Conservation (phyloP, 306 rosid genomes). For the Rosa chinensis region DNA sequence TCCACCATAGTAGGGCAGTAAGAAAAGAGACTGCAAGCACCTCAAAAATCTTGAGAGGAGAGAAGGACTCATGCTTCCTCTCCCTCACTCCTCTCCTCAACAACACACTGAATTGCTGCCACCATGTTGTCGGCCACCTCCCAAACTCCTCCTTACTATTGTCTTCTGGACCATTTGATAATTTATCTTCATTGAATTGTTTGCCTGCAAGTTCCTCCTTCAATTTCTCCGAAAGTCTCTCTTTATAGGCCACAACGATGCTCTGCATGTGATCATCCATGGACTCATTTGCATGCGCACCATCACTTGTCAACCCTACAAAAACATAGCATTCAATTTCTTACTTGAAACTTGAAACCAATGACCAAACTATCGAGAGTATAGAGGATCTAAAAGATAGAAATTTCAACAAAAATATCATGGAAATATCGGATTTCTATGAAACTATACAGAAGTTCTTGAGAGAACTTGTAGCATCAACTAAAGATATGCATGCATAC, state of each 20-base stretch:
- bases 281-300: constrained; percentile 26
- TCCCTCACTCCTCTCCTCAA: constrained; percentile 68
- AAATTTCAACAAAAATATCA: no score
- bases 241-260: constrained; percentile 35
- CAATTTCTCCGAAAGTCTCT: constrained; percentile 27
- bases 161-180: constrained; percentile 16
- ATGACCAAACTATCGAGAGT: neutral
- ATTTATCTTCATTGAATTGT: neutral
- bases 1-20: constrained; percentile 66
- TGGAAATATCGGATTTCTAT: neutral
- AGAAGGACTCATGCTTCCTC: constrained; percentile 53
- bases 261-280: constrained; percentile 24
- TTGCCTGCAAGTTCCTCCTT: constrained; percentile 26
- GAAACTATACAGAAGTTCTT: neutral
- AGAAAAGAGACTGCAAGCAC: constrained; percentile 48
- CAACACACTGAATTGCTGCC: constrained; percentile 60
- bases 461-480: neutral
- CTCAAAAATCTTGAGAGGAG: constrained; percentile 45
- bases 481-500: neutral
- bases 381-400: no score
- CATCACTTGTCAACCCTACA: constrained; percentile 50
- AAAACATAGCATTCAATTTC: neutral
- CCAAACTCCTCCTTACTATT: constrained; percentile 27
- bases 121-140: constrained; percentile 67
- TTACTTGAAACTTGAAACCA: neutral